A percentile compares a stretch with the other conserved stretches of the same genome.
phyloP scores from a whole-genome alignment of 164 flowering plant genomes.

The Aristolochia fimbriata region DNA sequence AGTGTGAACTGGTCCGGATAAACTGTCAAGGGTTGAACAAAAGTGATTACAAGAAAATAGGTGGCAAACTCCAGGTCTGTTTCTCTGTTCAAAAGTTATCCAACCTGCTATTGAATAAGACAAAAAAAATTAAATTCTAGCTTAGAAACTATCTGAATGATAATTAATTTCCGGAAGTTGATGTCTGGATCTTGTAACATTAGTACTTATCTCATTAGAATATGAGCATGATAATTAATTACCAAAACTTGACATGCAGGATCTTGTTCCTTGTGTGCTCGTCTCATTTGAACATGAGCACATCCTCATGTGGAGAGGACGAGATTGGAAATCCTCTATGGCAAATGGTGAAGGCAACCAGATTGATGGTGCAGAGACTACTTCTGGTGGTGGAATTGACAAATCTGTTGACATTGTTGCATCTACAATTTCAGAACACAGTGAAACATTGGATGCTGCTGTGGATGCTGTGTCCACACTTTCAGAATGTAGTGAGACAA shows the following conservation, averaged over 20 bases:
- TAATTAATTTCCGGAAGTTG: not conserved
- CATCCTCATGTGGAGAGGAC: conserved; percentile 88
- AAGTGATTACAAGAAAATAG: conserved; percentile 77
- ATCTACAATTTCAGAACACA: conserved; percentile 11
- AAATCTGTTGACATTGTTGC: conserved; percentile 3
- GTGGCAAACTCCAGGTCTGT: conserved; percentile 76
- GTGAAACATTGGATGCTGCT: conserved; percentile 15
- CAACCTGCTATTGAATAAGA: no score
- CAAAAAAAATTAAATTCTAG: not conserved
- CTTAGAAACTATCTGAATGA: not conserved
- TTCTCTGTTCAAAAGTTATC: no score
- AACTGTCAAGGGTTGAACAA: conserved; percentile 73
- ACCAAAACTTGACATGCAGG: conserved; percentile 33
- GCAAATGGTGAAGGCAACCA: conserved; percentile 14
- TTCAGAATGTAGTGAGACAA: not conserved
- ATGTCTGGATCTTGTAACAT: conserved; percentile 83
- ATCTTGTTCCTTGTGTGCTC: conserved; percentile 81
- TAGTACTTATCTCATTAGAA: conserved; percentile 77
- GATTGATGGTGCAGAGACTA: conserved; percentile 13
- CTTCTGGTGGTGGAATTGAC: conserved; percentile 9
- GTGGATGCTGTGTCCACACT: not conserved
- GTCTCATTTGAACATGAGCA: conserved; percentile 76
- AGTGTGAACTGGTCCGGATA: conserved; percentile 73
- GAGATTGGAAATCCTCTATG: conserved; percentile 61
- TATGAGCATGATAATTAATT: conserved; percentile 26